A percentile compares a stretch with the other conserved stretches of the same genome.
Conservation (phyloP, 139 green algal species). For the Coelastrella sp. region DNA sequence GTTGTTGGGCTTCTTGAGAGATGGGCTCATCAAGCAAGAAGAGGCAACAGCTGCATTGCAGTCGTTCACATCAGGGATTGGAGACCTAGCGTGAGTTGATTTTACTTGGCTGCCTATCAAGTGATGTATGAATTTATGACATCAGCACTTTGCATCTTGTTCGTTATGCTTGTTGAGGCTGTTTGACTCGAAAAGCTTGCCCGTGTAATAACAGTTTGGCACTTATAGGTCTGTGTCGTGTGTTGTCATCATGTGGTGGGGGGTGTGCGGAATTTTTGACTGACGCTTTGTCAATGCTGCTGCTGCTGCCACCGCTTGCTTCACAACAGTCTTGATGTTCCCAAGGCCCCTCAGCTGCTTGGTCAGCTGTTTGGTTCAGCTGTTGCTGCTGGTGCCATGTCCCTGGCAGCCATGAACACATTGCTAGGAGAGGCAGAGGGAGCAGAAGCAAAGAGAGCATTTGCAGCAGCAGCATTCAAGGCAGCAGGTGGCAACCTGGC, state of each 20-base stretch:
- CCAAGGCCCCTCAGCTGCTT: slow-evolving; percentile 75
- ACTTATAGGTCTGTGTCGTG: too few relatives aligned
- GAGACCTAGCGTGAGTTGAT: slow-evolving; percentile 77
- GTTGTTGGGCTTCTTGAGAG: slow-evolving; percentile 69
- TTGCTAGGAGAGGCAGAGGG: slow-evolving; percentile 58
- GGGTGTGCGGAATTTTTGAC: not conserved
- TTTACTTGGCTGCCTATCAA: too few relatives aligned
- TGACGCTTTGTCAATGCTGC: not conserved
- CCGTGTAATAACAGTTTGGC: too few relatives aligned
- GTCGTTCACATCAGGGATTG: slow-evolving; percentile 64
- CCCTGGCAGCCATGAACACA: slow-evolving; percentile 42
- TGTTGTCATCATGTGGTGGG: too few relatives aligned
- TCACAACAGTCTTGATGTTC: slow-evolving; percentile 73
- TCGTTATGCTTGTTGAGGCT: too few relatives aligned
- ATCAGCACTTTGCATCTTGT: not conserved
- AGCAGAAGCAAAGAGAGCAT: slow-evolving; percentile 69
- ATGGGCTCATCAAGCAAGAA: slow-evolving; percentile 55
- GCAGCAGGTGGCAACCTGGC: slow-evolving; percentile 47
- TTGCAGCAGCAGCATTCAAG: slow-evolving; percentile 68
- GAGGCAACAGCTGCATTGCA: slow-evolving; percentile 69
- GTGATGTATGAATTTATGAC: not conserved
- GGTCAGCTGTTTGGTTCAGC: slow-evolving; percentile 71
- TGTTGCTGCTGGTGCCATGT: slow-evolving; percentile 37
- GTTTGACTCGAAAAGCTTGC: too few relatives aligned
- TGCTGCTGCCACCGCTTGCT: not conserved